Base-by-base conservation (phyloP, 129 eudicot species). In the Pittosporum tobira region DNA sequence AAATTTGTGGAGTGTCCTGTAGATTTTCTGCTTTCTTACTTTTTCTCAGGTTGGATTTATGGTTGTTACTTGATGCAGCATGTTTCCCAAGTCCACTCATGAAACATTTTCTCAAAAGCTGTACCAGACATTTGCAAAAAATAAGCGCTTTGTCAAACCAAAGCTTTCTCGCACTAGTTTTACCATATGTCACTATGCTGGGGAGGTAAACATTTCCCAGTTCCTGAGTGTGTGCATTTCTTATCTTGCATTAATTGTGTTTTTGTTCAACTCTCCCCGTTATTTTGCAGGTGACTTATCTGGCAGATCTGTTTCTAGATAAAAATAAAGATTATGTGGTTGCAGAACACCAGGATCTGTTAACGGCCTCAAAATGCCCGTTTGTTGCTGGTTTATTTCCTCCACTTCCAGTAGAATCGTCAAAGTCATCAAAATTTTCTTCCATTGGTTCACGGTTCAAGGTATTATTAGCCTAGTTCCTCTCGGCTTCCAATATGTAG, bases 111-210 rank as follows among this genome's bases (percentile, higher is more conserved):
- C 99, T 62, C 99, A 93, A 72, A 93, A 93, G 76, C 65, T 93
- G 80, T 93, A 93, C 71, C 94, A 84, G 57, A 87, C 96, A 60
- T 93, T 81, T 64, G 51, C 86, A 13, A 87, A 87, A 62, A 66
- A 84, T 64, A 87, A 84, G 68, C 91, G 99, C 34, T 93, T 93
- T 66, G 71, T 78, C 70, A 93, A 93, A 66, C 99, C 99, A 2
- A 93, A 93, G 79, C 96, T 93, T 68, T 93, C 99, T 42, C 96
- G 99, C 29, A 93, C 99, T 69, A 93, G 85, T 76, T 93, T 93
- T 47, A 87, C 96, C 26, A 84, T 93, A 68, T 56, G 76, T 71
- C 99, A 93, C 64, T 93, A 93, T 79, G 99, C 99, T 5, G 99
- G 99, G 58, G 99, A 93, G 85, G 90, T 91, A 72, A 61, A 66